phyloP scores from a whole-genome alignment of 805 yeast genomes.

The Ogataea salicorniae region DNA sequence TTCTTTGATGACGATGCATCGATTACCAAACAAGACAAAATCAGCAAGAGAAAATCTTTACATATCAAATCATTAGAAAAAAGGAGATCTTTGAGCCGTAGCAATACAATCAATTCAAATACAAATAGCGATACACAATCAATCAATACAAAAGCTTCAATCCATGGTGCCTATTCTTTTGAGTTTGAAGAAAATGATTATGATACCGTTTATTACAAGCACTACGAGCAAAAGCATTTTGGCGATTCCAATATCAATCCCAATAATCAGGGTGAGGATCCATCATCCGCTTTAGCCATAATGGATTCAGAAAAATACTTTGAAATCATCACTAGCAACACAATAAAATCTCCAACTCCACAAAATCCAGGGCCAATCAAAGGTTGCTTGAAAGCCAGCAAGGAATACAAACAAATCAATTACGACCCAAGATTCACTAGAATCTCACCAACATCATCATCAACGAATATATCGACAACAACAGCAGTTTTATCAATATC shows the following conservation, averaged over 20 bases:
- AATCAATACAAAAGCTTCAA: constrained; percentile 12
- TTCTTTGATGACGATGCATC: constrained; percentile 26
- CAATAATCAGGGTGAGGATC: not conserved
- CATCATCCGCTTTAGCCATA: too few relatives aligned
- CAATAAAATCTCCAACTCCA: constrained; percentile 1
- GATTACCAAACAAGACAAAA: constrained; percentile 25
- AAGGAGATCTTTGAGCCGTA: constrained; percentile 29
- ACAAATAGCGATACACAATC: constrained; percentile 13
- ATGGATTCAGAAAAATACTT: not conserved
- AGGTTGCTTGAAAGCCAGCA: constrained; percentile 8
- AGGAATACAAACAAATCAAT: not conserved
- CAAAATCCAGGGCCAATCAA: not conserved
- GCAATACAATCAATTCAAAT: constrained; percentile 22
- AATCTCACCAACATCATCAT: constrained; percentile 1
- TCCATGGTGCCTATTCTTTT: constrained; percentile 8
- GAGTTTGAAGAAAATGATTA: constrained; percentile 20
- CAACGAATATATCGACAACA: not conserved
- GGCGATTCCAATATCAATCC: not conserved
- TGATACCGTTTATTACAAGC: constrained; percentile 16
- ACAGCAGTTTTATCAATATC: not conserved
- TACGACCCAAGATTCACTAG: not conserved
- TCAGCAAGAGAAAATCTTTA: constrained; percentile 28
- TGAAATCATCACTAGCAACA: constrained; percentile 8
- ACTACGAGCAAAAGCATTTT: constrained; percentile 12
- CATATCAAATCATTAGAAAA: constrained; percentile 33